Base-by-base conservation (phyloP, 495 filamentous ascomycete species). In the Collariella sp. region DNA sequence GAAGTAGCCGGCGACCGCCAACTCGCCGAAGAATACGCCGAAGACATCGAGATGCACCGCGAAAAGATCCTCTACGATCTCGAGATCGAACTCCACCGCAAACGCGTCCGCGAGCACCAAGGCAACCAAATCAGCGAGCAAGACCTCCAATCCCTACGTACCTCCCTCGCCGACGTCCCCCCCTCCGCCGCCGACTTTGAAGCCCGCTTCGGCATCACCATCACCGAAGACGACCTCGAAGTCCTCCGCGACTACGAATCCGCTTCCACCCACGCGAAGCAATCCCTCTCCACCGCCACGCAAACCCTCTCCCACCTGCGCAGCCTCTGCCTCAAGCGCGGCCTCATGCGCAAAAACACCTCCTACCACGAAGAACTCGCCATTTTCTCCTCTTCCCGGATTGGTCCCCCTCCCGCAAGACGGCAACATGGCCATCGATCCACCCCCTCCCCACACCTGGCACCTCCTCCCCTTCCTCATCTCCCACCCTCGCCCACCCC, bases 271-370 rank as follows among this genome's bases (percentile, higher is more conserved):
- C 31, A 7, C 4, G 60, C 57, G 22, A 48, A 56, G 38, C 18
- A 20, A 23, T 47, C 34, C 11, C 52, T 69, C 18, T 60, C 65
- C 16, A 41, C 56, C 13, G 42, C 59, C 15, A 39, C 45, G 2
- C 43, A 50, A 1, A 40, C 52, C 6, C 59, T 68, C n/a, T 23
- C 31, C 3, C 51, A 57, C 20, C 54, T 68, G 12, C 55, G 57
- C 50, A 33, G 39, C 7, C 23, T 61, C 5, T 71, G 68, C 58
- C 41, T 51, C 16, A 41, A 62, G 9, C 62, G 59, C 40, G 57
- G 52, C 18, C 63, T 59, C 16, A 68, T 71, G 65, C 63, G 63
- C 52, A 66, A 62, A 40, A 49, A 71, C 47, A 53, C 61, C 5
- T 52, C 66, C 0, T 64, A 62, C 52, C 52, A 62, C 36, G 65